phyloP scores from a whole-genome alignment of 148 eudicot species.

The Heliamphora exappendiculata region DNA sequence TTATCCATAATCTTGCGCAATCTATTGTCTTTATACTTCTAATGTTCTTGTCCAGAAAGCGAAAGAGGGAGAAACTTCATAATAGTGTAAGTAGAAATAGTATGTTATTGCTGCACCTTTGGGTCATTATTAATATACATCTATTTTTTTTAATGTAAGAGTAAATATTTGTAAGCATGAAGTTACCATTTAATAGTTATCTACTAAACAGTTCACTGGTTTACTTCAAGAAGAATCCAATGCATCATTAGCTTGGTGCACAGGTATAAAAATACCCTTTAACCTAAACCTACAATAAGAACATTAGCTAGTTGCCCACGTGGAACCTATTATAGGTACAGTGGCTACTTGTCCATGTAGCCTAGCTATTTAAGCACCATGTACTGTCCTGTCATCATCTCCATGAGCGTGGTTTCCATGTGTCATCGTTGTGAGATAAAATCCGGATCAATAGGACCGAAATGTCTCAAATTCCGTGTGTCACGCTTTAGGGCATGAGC shows the following conservation, averaged over 20 bases:
- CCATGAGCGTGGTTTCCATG: neutral
- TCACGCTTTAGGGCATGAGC: no score
- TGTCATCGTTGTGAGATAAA: neutral
- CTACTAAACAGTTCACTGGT: neutral
- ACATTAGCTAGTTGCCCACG: no score
- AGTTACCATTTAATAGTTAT: neutral
- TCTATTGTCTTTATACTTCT: neutral
- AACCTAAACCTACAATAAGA: neutral
- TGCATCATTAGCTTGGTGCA: neutral
- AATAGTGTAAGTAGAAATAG: neutral
- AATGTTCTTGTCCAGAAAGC: neutral
- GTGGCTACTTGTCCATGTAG: neutral
- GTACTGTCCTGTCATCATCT: neutral
- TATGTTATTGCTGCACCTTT: neutral
- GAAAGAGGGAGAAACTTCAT: neutral
- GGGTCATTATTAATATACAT: neutral
- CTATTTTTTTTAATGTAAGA: no score
- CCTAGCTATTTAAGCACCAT: neutral
- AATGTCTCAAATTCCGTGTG: no score
- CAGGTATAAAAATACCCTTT: neutral
- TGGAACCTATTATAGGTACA: no score
- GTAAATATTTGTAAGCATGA: neutral
- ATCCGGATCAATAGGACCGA: neutral
- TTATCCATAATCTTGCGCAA: neutral
- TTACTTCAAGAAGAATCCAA: neutral